These are phyloP conservation scores for Zygosaccharomyces lentus DNA, from an alignment of 805 yeast species.

Conservation along the genomic window DNA sequence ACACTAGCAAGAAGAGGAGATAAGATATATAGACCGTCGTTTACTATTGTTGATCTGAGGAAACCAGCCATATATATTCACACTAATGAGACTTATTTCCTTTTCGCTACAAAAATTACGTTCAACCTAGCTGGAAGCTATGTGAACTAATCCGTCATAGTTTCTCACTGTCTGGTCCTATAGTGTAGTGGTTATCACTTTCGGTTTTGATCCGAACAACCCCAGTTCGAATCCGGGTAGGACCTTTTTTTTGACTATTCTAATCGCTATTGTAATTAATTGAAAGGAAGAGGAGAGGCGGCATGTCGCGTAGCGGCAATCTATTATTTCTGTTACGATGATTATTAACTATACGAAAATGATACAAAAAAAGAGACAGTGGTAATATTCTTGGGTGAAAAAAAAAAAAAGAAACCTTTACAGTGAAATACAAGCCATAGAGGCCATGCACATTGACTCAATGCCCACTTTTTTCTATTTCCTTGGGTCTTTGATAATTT, in stretches of 20 bases:
- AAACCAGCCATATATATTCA: too few relatives aligned
- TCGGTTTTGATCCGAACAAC: slow-evolving; percentile 78
- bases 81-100: too few relatives aligned
- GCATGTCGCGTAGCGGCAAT: neutral
- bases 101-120: too few relatives aligned
- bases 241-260: slow-evolving; percentile 43
- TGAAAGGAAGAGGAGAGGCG: neutral
- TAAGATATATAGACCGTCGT: too few relatives aligned
- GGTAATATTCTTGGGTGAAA: neutral
- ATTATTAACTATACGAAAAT: slow-evolving; percentile 3
- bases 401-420: neutral
- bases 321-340: neutral
- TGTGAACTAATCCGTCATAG: too few relatives aligned
- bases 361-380: neutral
- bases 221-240: slow-evolving; percentile 85
- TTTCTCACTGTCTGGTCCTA: slow-evolving; percentile 29
- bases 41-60: too few relatives aligned
- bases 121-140: too few relatives aligned
- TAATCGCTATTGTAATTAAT: neutral
- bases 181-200: slow-evolving; percentile 80
- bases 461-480: neutral
- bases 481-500: neutral
- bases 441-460: neutral
- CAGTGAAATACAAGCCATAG: neutral
- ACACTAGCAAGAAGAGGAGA: too few relatives aligned